Evolutionary conservation across 2,329 filamentous ascomycete species (phyloP).

Genomic region (Ceratocystis eucalypticola): DNA sequence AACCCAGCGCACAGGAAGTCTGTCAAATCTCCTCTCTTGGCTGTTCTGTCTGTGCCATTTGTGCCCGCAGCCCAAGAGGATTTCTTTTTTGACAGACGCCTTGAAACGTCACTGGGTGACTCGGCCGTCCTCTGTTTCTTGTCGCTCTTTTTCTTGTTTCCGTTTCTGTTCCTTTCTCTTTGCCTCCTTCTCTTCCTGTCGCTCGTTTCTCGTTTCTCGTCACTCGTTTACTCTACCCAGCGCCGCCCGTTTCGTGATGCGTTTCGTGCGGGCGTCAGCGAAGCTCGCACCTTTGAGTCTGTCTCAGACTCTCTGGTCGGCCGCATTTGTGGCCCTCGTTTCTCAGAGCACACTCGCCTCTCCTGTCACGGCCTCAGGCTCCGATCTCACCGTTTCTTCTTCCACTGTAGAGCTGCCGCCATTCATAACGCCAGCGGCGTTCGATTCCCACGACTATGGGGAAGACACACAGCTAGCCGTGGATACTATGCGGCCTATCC

Average conservation of each 20-base stretch:
- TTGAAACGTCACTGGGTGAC: conserved; percentile 1
- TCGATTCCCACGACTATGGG: conserved; percentile 3
- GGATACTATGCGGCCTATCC: conserved; percentile 20
- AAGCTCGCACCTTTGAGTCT: conserved; percentile 8
- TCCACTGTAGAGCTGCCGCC: not conserved
- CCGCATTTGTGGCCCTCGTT: conserved; percentile 15
- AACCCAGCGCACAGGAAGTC: not conserved
- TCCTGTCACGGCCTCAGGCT: conserved; percentile 2
- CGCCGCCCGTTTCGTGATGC: not conserved
- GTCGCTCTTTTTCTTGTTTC: not conserved
- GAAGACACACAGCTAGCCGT: conserved; percentile 18
- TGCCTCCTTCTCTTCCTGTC: not conserved
- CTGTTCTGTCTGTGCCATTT: not conserved
- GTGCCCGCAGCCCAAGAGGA: not conserved
- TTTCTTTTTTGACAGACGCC: conserved; percentile 3
- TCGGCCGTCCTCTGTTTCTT: conserved; percentile 11
- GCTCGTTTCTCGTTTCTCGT: not conserved
- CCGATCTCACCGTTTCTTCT: not conserved
- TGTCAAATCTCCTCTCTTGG: not conserved
- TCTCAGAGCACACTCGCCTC: conserved; percentile 11
- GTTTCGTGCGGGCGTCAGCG: not conserved
- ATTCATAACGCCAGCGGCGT: conserved; percentile 5
- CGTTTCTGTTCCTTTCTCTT: not conserved
- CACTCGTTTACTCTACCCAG: not conserved
- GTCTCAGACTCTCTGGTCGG: conserved; percentile 3